Base-by-base conservation (phyloP, 768 basidiomycete species). In the Inosperma sp. region DNA sequence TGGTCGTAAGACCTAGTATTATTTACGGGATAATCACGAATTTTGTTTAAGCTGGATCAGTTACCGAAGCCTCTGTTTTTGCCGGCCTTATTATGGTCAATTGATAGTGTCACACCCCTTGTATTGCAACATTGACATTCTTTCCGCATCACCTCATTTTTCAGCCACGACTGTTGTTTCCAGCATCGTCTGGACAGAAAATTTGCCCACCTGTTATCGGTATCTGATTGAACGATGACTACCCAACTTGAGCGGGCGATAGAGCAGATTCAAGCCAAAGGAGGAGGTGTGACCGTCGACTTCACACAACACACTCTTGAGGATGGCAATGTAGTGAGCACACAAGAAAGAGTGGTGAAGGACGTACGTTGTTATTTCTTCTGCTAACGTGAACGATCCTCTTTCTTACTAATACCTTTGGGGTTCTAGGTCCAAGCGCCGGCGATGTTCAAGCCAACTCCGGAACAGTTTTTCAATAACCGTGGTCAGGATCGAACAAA, bases 311-410 rank as follows among this genome's bases (percentile, higher is more conserved):
- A 97, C 68, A 73, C 82, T 54, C 82, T 95, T 54, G 96, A 98
- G 53, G 93, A 96, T 70, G 96, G 96, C 21, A 86, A 80, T 60
- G 76, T 84, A 44, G 86, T 96, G 62, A 89, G 83, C 69, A 98
- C 96, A 9, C 90, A 92, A 62, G 94, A 97, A 69, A 82, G 95
- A 59, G 91, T 96, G 39, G 82, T 97, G 63, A 97, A 97, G 71
- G 95, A 98, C 73, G 93, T 95, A 59, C 59, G 83, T 65, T 46
- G 35, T 29, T 29, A 23, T 8, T 31, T 26, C 22, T 47, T 40
- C 10, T 22, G 46, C 17, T 10, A 21, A n/a, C 19, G 12, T 22
- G 39, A 41, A 21, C 21, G 21, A 13, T 17, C 16, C 39, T 34
- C 22, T 30, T 36, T 47, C 5, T 42, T 47, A 42, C 45, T 29